Evolutionary conservation across 1,284 basidiomycete genomes (phyloP), one percentile per base, ranked within the genome.

Genomic region (Trichosporon ovoides): DNA sequence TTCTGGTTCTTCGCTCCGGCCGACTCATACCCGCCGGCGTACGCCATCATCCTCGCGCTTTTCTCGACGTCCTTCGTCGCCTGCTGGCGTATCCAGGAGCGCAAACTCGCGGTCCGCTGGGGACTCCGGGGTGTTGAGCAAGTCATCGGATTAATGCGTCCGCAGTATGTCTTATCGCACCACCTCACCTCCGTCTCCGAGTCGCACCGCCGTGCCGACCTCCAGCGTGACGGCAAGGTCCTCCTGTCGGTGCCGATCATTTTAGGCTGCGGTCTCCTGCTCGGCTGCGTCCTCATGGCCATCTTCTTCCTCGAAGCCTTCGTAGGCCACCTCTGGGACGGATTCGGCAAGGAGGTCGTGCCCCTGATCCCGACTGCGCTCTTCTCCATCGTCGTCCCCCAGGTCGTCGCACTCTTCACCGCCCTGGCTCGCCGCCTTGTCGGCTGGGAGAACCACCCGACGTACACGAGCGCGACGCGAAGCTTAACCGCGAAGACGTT

Each of bases 401-500:
- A 85, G 60, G 82, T 98, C 34, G 83, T 95, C n/a, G 82, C 81
- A 0, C 74, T 88, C 1, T 95, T 96, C 78, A 86, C 87, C 63
- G 69, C 78, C 0, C 82, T 87, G 50, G 89, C 91, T 0, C 79
- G 79, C 33, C 77, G 80, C 9, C 82, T 97, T 54, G 95, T 94
- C 1, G 77, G 83, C 52, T 96, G 90, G 89, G 95, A 98, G 78
- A 91, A 94, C 70, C 91, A 96, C 72, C 81, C 83, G 3, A 89
- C 90, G 63, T 82, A 87, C 65, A 87, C 86, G 2, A 83, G 84
- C 1, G 85, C 91, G 71, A 83, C 85, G 60, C 83, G 85, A 13
- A 91, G 88, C 7, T 81, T 97, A 33, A 95, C 94, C 7, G 80
- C 89, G 71, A 98, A 98, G 78, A 88, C 90, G 0, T 98, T 98